Conservation (phyloP, 345 rosid species). For the Punica granatum region DNA sequence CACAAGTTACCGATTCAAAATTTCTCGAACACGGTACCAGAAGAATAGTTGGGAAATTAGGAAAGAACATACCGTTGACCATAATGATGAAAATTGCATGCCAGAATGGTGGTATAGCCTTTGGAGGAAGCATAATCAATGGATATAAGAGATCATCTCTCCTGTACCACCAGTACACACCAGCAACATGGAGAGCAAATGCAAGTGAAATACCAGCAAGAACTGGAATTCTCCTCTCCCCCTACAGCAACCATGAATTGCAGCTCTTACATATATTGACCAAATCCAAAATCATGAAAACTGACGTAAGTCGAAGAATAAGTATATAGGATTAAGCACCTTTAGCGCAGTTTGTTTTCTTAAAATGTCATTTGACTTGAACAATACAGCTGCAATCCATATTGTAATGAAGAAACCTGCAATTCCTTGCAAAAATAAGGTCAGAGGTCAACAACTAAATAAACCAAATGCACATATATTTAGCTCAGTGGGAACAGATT, state of each 20-base stretch:
- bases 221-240: constrained; percentile 85
- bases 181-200: constrained; percentile 61
- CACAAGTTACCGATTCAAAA: no score
- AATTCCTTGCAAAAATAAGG: constrained; percentile 19
- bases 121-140: constrained; percentile 93
- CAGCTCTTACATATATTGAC: constrained; percentile 12
- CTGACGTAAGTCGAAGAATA: background rate
- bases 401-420: constrained; percentile 95
- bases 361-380: constrained; percentile 93
- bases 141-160: constrained; percentile 86
- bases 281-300: background rate
- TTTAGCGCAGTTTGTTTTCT: constrained; percentile 94
- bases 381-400: constrained; percentile 97
- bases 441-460: constrained; percentile 14
- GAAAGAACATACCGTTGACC: constrained; percentile 71
- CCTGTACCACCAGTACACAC: constrained; percentile 96
- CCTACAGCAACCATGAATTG: constrained; percentile 48
- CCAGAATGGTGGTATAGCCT: constrained; percentile 97
- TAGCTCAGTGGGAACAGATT: background rate
- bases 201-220: constrained; percentile 64
- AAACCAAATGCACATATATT: background rate
- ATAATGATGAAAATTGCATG: constrained; percentile 87
- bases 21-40: background rate
- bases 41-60: constrained; percentile 11
- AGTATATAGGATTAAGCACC: constrained; percentile 28